These are phyloP conservation scores for Colletotrichum australisinense DNA, from an alignment of 2,329 filamentous ascomycete genomes.

Conservation along the genomic window DNA sequence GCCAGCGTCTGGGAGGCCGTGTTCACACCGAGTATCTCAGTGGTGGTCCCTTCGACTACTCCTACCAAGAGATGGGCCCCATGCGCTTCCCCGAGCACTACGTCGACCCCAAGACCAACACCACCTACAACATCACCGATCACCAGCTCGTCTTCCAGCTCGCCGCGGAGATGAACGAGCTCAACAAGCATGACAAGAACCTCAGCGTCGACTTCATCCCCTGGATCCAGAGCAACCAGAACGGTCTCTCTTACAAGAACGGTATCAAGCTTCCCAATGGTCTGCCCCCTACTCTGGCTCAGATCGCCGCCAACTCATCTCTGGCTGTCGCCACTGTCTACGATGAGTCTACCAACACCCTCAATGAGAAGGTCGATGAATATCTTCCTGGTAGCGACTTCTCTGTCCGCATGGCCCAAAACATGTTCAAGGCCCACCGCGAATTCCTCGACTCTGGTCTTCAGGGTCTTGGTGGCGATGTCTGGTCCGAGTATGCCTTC, in stretches of 20 bases:
- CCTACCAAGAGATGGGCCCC: conserved; percentile 75
- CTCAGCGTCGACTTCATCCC: conserved; percentile 70
- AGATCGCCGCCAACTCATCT: conserved; percentile 58
- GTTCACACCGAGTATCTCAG: conserved; percentile 73
- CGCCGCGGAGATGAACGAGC: conserved; percentile 66
- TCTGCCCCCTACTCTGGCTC: conserved; percentile 61
- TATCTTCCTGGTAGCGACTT: conserved; percentile 50
- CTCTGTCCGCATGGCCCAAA: conserved; percentile 50
- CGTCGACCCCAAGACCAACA: conserved; percentile 61
- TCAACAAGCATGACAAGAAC: conserved; percentile 64
- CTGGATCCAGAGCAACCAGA: conserved; percentile 68
- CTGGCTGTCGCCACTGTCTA: conserved; percentile 46
- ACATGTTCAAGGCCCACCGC: conserved; percentile 58
- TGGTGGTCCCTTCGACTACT: conserved; percentile 69
- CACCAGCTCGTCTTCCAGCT: conserved; percentile 75
- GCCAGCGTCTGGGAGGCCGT: conserved; percentile 70
- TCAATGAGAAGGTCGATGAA: conserved; percentile 51
- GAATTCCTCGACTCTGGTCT: conserved; percentile 50
- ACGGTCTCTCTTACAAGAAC: conserved; percentile 63
- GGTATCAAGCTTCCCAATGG: conserved; percentile 62
- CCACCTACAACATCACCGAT: conserved; percentile 69
- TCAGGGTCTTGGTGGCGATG: conserved; percentile 62
- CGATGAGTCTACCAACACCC: conserved; percentile 44
- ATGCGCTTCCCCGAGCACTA: conserved; percentile 72
- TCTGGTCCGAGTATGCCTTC: conserved; percentile 74